Base-by-base conservation (phyloP, 495 filamentous ascomycete genomes). In the Penicillium fimorum region DNA sequence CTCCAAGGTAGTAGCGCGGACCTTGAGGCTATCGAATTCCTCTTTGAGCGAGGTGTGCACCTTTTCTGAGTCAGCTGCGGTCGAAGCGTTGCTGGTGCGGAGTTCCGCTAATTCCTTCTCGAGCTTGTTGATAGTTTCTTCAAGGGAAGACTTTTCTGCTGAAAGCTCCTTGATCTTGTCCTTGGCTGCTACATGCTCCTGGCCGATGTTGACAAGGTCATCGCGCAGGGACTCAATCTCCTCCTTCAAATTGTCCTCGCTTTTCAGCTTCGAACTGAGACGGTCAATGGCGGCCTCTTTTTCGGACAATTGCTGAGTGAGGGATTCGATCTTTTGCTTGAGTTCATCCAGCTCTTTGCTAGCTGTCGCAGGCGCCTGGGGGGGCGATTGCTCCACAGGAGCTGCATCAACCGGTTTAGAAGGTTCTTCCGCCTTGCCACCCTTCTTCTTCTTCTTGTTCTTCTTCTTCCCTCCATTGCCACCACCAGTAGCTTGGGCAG, bases 381-480 rank as follows among this genome's bases (percentile, higher is more conserved):
- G 43, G 3, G 60, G 47, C 5, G 64, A 17, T 47, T 67, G 44
- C 12, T 62, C 63, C 53, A 59, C 56, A 4, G 60, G 47, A 12
- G 63, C 50, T 25, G 59, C 45, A 27, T 70, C 66, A 13, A 63
- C 47, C n/a, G 71, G 64, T 53, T 77, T 71, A 17, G 58, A 57
- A 4, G 75, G 47, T 53, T 80, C 74, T n/a, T 75, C 65, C 5
- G 70, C 76, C 48, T 82, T 85, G 15, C 79, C 83, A 38, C 83
- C 85, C 79, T 91, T 96, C 80, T 94, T 96, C 79, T 93, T 96
- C 69, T 93, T 94, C 49, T 86, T 89, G 46, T 89, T 94, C 66
- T 90, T 96, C 76, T 91, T 94, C 69, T 87, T 91, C 18, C 71
- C 70, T 3, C 62, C 48, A 27, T 63, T 61, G 47, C 48, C 53